Percentiles rank a stretch among this genome's conserved stretches.
These are phyloP conservation scores for Xylariaceae sp. DNA, from an alignment of 2,329 filamentous ascomycete species.

Conservation along the genomic window DNA sequence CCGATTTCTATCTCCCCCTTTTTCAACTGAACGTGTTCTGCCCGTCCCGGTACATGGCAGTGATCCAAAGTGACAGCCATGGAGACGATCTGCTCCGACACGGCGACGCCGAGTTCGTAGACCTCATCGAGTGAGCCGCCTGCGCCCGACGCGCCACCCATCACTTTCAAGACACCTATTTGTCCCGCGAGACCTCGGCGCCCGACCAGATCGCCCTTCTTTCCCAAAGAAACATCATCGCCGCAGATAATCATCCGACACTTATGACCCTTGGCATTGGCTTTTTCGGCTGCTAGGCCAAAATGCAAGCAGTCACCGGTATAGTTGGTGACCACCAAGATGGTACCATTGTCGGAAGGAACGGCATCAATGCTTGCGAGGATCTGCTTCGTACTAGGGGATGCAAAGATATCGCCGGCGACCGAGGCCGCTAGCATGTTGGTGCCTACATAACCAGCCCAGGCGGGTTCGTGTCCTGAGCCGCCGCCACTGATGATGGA, in stretches of 20 bases:
- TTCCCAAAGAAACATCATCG: constrained; percentile 61
- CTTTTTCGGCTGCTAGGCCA: constrained; percentile 54
- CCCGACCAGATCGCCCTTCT: constrained; percentile 53
- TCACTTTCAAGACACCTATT: constrained; percentile 53
- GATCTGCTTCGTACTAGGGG: constrained; percentile 59
- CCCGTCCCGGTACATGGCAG: constrained; percentile 52
- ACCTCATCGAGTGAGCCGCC: constrained; percentile 45
- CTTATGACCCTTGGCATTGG: constrained; percentile 47
- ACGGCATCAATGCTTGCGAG: constrained; percentile 52
- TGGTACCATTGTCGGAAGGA: constrained; percentile 50
- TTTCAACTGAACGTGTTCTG: constrained; percentile 44
- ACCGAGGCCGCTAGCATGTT: constrained; percentile 59
- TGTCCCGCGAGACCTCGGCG: constrained; percentile 58
- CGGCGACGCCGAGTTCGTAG: constrained; percentile 45
- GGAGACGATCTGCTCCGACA: constrained; percentile 50
- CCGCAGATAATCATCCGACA: constrained; percentile 57
- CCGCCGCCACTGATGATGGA: constrained; percentile 51
- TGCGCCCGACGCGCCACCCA: constrained; percentile 46
- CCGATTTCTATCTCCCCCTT: constrained; percentile 56
- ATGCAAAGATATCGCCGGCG: constrained; percentile 59
- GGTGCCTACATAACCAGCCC: constrained; percentile 57
- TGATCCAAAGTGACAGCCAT: constrained; percentile 56
- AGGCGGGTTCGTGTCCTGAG: constrained; percentile 57
- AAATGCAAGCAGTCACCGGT: constrained; percentile 61
- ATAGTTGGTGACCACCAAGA: constrained; percentile 61